Percentiles rank a stretch among this genome's conserved stretches.
phyloP scores from a whole-genome alignment of 1,139 yeast species.

The Suhomyces atakaporum region DNA sequence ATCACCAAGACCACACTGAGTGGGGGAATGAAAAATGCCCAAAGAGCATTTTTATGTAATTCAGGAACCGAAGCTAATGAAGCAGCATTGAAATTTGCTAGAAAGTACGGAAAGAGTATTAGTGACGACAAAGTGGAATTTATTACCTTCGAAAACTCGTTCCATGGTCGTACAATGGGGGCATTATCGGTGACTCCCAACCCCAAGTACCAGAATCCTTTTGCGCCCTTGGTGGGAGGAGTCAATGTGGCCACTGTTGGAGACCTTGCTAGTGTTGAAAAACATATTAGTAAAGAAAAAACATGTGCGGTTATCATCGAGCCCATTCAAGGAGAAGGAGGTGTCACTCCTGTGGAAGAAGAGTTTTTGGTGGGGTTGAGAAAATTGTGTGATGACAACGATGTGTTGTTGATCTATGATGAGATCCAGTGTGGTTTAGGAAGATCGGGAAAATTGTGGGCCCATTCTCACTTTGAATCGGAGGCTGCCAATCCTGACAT shows the following conservation, averaged over 20 bases:
- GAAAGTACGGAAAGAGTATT: conserved; percentile 71
- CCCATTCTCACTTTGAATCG: conserved; percentile 70
- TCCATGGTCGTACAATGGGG: conserved; percentile 96
- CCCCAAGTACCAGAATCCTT: conserved; percentile 88
- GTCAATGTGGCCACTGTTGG: conserved; percentile 64
- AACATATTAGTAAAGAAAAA: conserved; percentile 58
- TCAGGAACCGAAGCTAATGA: conserved; percentile 98
- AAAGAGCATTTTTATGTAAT: conserved; percentile 84
- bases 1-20: conserved; percentile 65
- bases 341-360: conserved; percentile 66
- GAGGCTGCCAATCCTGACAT: conserved; percentile 88
- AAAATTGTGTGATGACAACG: conserved; percentile 65
- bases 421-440: conserved; percentile 98
- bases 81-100: conserved; percentile 94
- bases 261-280: conserved; percentile 59
- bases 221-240: conserved; percentile 87
- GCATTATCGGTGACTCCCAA: conserved; percentile 90
- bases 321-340: conserved; percentile 99
- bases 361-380: conserved; percentile 70
- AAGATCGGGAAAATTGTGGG: conserved; percentile 92
- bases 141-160: conserved; percentile 82
- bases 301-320: conserved; percentile 94
- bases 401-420: conserved; percentile 82
- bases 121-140: conserved; percentile 66
- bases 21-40: conserved; percentile 81